Base-by-base conservation (phyloP, 495 filamentous ascomycete genomes). In the Podospora anserina region DNA sequence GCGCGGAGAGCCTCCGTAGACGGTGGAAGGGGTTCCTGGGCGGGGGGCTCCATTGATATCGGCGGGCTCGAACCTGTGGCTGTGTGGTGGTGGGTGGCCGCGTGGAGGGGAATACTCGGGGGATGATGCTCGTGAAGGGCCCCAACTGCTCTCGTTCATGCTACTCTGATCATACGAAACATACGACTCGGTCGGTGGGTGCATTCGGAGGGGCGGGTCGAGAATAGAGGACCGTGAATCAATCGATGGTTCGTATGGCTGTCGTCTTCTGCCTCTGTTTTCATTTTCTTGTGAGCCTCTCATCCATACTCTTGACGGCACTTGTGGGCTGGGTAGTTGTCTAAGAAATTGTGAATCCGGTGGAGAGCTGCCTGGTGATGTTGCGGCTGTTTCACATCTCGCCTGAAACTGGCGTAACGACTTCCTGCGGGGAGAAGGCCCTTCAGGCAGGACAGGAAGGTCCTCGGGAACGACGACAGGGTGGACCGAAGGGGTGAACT, bases 41-140 rank as follows among this genome's bases (percentile, higher is more conserved):
- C 95, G 82, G 9, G 95, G 94, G 54, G 86, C 92, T 7, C 95
- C 95, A 74, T 97, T 95, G 64, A 97, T 76, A 72, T 97, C 93
- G 19, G 88, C 85, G 0, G 93, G 91, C 74, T 97, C 95, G 75
- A 95, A 99, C 20, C 88, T 78, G 26, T 88, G 80, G 69, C 82
- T 86, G 1, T 88, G 85, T 9, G 89, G 87, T 11, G 91, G 90
- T 3, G 91, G 92, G 54, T 90, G 83, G 5, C 28, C 30, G 16
- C 61, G 19, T 11, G 30, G 27, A 32, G 61, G 32, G 3, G 80
- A 76, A 72, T 87, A 93, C 59, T 93, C 90, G 4, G 86, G 81
- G 20, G 78, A 76, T 53, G 73, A 78, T 64, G 61, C 28, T 63
- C 75, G 82, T 3, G 88, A 88, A 0, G 93, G 91, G 9, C 90